phyloP scores from a whole-genome alignment of 225 moss, liverwort and hornwort genomes.

The Polytrichum commune region DNA sequence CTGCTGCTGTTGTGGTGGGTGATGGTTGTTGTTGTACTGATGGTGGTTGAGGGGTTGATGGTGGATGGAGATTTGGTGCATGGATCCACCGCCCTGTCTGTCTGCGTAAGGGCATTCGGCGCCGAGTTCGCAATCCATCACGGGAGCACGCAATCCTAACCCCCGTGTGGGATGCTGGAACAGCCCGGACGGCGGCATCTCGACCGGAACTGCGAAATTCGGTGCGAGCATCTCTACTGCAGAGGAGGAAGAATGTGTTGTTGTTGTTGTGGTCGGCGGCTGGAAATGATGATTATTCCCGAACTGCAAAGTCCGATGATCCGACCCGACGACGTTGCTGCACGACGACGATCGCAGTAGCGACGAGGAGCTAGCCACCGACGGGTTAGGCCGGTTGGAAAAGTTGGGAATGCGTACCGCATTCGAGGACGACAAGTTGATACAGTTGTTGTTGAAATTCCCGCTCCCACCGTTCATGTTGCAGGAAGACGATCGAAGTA shows the following conservation, averaged over 20 bases:
- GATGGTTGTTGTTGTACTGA: background rate
- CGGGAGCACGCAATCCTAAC: conserved; percentile 41
- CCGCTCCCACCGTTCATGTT: background rate
- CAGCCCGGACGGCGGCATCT: background rate
- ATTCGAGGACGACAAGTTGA: conserved; percentile 9
- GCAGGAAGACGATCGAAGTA: conserved; percentile 5
- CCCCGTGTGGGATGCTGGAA: conserved; percentile 18
- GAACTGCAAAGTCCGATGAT: conserved; percentile 1
- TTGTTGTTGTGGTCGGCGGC: conserved; percentile 10
- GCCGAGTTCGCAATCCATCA: conserved; percentile 38
- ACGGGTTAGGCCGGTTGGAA: conserved; percentile 4
- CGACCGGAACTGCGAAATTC: conserved; percentile 7
- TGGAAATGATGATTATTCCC: conserved; percentile 2
- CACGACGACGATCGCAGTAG: conserved; percentile 9
- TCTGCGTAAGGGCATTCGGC: conserved; percentile 39
- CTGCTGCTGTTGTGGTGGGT: no score
- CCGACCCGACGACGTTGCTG: conserved; percentile 21
- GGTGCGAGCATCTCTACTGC: conserved; percentile 15
- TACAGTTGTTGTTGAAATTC: conserved; percentile 15
- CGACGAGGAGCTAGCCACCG: background rate
- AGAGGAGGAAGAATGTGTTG: conserved; percentile 10
- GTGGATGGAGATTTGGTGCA: conserved; percentile 14
- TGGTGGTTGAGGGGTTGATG: conserved; percentile 3
- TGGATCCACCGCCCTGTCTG: conserved; percentile 14
- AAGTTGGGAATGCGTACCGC: conserved; percentile 18